Percentiles rank a stretch among this genome's conserved stretches.
phyloP scores from a whole-genome alignment of 164 flowering plant genomes.

The Hamamelis virginiana region DNA sequence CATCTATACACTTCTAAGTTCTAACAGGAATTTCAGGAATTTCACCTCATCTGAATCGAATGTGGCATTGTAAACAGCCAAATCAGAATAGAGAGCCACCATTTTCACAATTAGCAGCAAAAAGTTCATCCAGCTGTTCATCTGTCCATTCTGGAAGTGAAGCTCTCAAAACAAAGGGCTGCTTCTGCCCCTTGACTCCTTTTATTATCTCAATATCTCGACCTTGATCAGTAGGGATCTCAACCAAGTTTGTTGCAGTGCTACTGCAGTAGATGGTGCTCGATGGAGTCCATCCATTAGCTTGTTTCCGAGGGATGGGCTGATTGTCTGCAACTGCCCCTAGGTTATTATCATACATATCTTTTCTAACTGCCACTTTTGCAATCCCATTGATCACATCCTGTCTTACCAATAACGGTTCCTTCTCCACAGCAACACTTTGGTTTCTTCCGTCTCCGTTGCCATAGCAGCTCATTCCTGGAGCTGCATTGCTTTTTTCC shows the following conservation, averaged over 20 bases:
- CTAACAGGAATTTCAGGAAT: no score
- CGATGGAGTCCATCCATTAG: slow-evolving; percentile 3
- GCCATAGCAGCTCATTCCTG: background rate
- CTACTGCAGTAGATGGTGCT: slow-evolving; percentile 7
- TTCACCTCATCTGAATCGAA: background rate
- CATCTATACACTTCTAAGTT: no score
- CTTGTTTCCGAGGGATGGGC: background rate
- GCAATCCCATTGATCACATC: slow-evolving; percentile 2
- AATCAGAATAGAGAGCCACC: slow-evolving; percentile 16
- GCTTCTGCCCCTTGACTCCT: slow-evolving; percentile 21
- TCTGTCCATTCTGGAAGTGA: slow-evolving; percentile 71
- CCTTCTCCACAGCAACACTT: slow-evolving; percentile 1
- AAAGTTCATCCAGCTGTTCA: slow-evolving; percentile 68
- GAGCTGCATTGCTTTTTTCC: background rate
- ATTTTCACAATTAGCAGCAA: slow-evolving; percentile 37
- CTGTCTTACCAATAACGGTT: background rate
- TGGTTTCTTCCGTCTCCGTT: slow-evolving; percentile 9
- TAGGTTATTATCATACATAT: slow-evolving; percentile 3
- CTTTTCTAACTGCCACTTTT: slow-evolving; percentile 1
- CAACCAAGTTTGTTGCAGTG: slow-evolving; percentile 12
- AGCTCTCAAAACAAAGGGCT: slow-evolving; percentile 18
- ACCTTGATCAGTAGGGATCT: slow-evolving; percentile 3
- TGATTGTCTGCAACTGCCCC: slow-evolving; percentile 5
- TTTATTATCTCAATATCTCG: slow-evolving; percentile 16
- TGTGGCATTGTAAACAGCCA: background rate